phyloP scores from a whole-genome alignment of 768 basidiomycete genomes.

The Mycena albidolilacea region DNA sequence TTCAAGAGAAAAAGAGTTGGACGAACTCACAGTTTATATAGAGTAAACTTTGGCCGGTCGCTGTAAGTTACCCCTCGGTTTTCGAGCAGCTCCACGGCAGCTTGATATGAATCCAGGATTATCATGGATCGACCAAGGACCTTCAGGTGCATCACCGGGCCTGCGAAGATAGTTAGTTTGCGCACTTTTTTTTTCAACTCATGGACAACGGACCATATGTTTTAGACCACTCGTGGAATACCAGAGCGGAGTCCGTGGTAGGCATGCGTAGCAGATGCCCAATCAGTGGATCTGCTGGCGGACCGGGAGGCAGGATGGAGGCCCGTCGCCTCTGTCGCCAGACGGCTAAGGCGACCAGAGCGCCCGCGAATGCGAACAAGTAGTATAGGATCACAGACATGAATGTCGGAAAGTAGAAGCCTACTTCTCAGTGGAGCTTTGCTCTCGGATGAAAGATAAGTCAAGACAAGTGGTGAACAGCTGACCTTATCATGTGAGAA shows the following conservation, averaged over 20 bases:
- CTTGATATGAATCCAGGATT: slow-evolving; percentile 40
- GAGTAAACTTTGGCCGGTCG: slow-evolving; percentile 33
- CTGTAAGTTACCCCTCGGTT: slow-evolving; percentile 48
- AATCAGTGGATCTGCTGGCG: slow-evolving; percentile 15
- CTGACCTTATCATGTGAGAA: background rate
- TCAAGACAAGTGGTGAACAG: background rate
- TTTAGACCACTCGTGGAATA: slow-evolving; percentile 29
- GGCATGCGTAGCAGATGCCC: slow-evolving; percentile 25
- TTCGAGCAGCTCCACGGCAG: slow-evolving; percentile 47
- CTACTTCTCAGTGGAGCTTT: background rate
- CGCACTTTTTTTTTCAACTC: background rate
- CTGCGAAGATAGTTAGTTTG: background rate
- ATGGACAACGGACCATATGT: background rate
- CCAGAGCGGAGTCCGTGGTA: slow-evolving; percentile 2
- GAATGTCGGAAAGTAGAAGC: background rate
- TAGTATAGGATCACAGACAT: slow-evolving; percentile 6
- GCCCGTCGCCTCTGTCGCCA: background rate
- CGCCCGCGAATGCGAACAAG: background rate
- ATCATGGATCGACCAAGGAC: slow-evolving; percentile 45
- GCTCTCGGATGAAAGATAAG: background rate
- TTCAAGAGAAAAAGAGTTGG: background rate
- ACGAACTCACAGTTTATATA: slow-evolving; percentile 40
- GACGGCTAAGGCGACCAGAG: background rate
- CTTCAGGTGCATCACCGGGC: slow-evolving; percentile 27
- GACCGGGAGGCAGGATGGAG: slow-evolving; percentile 13